Conservation (phyloP, 2,329 filamentous ascomycete species). For the Venturiaceae sp. region DNA sequence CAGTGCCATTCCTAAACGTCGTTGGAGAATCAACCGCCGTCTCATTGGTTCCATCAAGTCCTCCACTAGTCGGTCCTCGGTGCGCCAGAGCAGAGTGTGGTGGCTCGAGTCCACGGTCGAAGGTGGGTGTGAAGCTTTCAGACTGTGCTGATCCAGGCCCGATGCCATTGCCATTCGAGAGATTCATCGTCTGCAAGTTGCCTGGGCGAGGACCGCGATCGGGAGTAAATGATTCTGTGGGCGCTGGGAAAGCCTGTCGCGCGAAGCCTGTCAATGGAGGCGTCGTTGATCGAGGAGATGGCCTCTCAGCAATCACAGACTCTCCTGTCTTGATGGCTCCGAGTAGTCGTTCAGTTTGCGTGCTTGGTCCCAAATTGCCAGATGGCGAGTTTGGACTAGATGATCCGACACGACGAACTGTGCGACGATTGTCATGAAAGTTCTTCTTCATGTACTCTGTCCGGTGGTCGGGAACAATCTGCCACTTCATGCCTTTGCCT, state of each 20-base stretch:
- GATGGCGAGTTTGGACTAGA: constrained; percentile 61
- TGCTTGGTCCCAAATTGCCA: constrained; percentile 44
- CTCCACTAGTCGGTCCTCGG: background rate
- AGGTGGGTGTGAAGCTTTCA: constrained; percentile 4
- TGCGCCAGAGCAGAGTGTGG: background rate
- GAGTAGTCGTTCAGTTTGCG: constrained; percentile 43
- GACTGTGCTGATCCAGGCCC: background rate
- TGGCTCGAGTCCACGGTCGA: background rate
- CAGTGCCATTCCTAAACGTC: constrained; percentile 10
- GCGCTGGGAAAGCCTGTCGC: constrained; percentile 32
- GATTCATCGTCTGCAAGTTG: background rate
- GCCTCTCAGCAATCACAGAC: background rate
- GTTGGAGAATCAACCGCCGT: constrained; percentile 1
- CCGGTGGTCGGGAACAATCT: constrained; percentile 72
- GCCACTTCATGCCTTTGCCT: constrained; percentile 99
- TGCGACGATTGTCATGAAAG: constrained; percentile 33
- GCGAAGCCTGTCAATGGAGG: constrained; percentile 29
- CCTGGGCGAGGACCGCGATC: constrained; percentile 37
- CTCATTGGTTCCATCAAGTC: background rate
- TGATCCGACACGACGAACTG: constrained; percentile 38
- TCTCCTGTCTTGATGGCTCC: constrained; percentile 20
- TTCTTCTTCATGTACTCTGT: constrained; percentile 78
- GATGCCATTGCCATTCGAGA: constrained; percentile 3
- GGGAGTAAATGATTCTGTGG: constrained; percentile 44
- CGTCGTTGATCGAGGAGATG: constrained; percentile 32